A percentile compares a stretch with the other conserved stretches of the same genome.
Conservation (phyloP, 306 rosid genomes). For the Glycine latifolia region DNA sequence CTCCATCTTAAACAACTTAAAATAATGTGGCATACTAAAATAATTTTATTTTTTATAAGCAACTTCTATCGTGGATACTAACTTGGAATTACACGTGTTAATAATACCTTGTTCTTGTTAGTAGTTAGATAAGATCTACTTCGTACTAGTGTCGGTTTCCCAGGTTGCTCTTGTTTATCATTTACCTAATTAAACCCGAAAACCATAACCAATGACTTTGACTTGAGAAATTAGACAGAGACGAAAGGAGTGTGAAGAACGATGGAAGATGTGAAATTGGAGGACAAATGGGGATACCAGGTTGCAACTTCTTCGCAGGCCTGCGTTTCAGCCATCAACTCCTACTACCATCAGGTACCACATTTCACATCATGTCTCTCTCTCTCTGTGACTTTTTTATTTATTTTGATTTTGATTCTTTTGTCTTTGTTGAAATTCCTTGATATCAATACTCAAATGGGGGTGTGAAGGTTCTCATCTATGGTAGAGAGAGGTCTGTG, state of each 20-base stretch:
- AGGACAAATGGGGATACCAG: conserved; percentile 74
- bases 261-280: conserved; percentile 63
- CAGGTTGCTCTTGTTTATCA: neutral
- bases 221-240: neutral
- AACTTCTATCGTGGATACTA: too few relatives aligned
- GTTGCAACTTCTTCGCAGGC: conserved; percentile 71
- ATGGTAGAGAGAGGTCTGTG: conserved; percentile 82
- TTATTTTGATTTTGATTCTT: neutral
- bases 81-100: neutral
- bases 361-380: neutral
- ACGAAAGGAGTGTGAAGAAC: conserved; percentile 16
- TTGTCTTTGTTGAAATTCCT: neutral
- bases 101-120: neutral
- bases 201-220: neutral
- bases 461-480: conserved; percentile 68
- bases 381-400: neutral
- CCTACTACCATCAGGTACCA: conserved; percentile 75
- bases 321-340: conserved; percentile 80
- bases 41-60: too few relatives aligned
- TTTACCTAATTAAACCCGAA: neutral
- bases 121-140: neutral
- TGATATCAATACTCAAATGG: conserved; percentile 23
- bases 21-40: too few relatives aligned
- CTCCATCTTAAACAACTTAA: too few relatives aligned
- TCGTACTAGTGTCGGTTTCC: neutral